phyloP scores from a whole-genome alignment of 2,329 filamentous ascomycete genomes.

The Eutypa lata region DNA sequence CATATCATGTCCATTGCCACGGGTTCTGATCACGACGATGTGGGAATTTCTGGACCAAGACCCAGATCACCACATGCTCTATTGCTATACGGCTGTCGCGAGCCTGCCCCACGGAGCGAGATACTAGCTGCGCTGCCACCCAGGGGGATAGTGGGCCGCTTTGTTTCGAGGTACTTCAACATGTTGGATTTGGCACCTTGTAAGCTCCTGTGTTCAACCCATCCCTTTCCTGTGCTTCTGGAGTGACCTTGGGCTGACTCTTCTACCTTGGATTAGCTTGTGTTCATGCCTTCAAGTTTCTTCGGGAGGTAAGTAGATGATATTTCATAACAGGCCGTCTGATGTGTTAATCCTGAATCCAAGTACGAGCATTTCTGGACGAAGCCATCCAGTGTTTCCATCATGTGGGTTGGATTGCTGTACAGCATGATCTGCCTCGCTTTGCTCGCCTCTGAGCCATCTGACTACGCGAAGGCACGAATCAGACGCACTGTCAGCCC shows the following conservation, averaged over 20 bases:
- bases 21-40: no score
- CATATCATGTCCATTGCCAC: no score
- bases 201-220: slow-evolving; percentile 3
- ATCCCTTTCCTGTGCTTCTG: background rate
- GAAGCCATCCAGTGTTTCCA: slow-evolving; percentile 30
- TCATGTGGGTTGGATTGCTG: slow-evolving; percentile 44
- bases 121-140: slow-evolving; percentile 32
- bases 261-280: slow-evolving; percentile 11
- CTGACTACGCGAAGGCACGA: slow-evolving; percentile 8
- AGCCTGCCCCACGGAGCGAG: slow-evolving; percentile 22
- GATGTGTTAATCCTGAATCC: background rate
- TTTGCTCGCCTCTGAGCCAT: slow-evolving; percentile 12
- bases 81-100: slow-evolving; percentile 19
- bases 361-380: slow-evolving; percentile 45
- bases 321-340: slow-evolving; percentile 3
- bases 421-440: slow-evolving; percentile 44
- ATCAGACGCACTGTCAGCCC: slow-evolving; percentile 7
- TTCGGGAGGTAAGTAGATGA: slow-evolving; percentile 18
- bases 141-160: slow-evolving; percentile 29
- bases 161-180: slow-evolving; percentile 36
- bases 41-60: slow-evolving; percentile 1
- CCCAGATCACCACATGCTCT: slow-evolving; percentile 24
- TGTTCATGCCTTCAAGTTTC: slow-evolving; percentile 25
- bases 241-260: slow-evolving; percentile 4
- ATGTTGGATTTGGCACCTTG: slow-evolving; percentile 25